A percentile compares a stretch with the other conserved stretches of the same genome.
phyloP scores from a whole-genome alignment of 2,329 filamentous ascomycete genomes.

The Trichoderma guizhouense region DNA sequence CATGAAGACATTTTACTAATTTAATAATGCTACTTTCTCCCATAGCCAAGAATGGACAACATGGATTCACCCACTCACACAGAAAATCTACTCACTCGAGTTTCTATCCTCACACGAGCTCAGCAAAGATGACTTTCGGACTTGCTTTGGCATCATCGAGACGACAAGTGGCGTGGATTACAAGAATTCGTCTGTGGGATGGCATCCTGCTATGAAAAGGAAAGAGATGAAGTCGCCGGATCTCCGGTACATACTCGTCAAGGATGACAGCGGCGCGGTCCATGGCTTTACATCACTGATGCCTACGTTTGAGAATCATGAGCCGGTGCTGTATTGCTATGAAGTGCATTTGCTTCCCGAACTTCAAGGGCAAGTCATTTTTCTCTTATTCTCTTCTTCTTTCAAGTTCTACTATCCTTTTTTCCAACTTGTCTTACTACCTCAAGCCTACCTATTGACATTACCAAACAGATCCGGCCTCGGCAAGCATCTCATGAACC shows the following conservation, averaged over 20 bases:
- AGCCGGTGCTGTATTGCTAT: constrained; percentile 72
- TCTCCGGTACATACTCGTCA: constrained; percentile 66
- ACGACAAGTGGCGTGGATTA: constrained; percentile 64
- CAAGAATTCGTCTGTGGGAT: constrained; percentile 57
- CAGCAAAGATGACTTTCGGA: constrained; percentile 42
- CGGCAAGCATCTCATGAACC: constrained; percentile 56
- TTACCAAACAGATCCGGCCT: constrained; percentile 56
- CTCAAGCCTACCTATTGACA: background rate
- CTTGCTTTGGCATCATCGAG: constrained; percentile 57
- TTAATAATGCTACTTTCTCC: background rate
- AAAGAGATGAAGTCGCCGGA: constrained; percentile 65
- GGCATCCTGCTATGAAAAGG: constrained; percentile 59
- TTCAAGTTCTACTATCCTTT: background rate
- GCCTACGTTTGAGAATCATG: constrained; percentile 65
- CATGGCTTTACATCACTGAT: constrained; percentile 64
- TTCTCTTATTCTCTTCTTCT: background rate
- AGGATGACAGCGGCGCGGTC: constrained; percentile 33
- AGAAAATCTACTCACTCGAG: constrained; percentile 40
- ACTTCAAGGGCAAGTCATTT: constrained; percentile 49
- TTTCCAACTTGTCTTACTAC: background rate
- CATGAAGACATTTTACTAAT: background rate
- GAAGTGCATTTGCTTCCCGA: constrained; percentile 65
- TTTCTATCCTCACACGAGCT: constrained; percentile 43
- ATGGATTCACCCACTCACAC: constrained; percentile 52
- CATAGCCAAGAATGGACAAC: constrained; percentile 27